These are phyloP conservation scores for Teratosphaeria gauchensis DNA, from an alignment of 2,329 filamentous ascomycete genomes.

Conservation along the genomic window DNA sequence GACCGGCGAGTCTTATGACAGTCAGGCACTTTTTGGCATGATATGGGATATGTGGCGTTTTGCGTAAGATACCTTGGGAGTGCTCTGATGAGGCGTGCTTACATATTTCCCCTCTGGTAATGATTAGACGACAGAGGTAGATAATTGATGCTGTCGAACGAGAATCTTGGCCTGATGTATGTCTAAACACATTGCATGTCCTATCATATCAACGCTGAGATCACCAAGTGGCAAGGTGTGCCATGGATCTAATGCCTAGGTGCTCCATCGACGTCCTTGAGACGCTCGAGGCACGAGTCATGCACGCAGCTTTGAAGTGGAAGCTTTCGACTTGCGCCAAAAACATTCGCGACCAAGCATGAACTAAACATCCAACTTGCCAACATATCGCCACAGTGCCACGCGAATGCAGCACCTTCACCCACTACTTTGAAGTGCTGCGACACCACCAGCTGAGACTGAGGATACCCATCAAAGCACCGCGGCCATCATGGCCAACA, in stretches of 20 bases:
- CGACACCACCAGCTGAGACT: background rate
- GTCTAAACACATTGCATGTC: background rate
- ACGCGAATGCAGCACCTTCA: background rate
- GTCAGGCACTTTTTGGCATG: background rate
- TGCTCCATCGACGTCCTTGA: too few species aligned
- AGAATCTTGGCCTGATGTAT: background rate
- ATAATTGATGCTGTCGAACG: background rate
- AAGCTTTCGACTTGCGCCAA: background rate
- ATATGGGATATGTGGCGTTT: background rate
- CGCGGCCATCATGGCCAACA: constrained; percentile 71
- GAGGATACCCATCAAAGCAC: background rate
- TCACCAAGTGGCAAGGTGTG: background rate
- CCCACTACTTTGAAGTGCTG: background rate
- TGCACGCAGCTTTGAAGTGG: background rate
- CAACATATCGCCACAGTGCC: background rate
- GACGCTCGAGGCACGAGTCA: background rate
- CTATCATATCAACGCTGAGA: background rate
- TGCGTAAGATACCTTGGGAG: background rate
- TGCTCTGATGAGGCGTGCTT: background rate
- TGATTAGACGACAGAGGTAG: background rate
- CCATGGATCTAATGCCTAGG: too few species aligned
- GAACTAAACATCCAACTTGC: background rate
- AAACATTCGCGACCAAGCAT: background rate
- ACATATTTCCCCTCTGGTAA: background rate
- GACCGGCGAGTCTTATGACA: background rate